Percentiles rank a stretch among this genome's conserved stretches.
These are phyloP conservation scores for Epichloe brachyelytri DNA, from an alignment of 2,329 filamentous ascomycete species.

Conservation along the genomic window DNA sequence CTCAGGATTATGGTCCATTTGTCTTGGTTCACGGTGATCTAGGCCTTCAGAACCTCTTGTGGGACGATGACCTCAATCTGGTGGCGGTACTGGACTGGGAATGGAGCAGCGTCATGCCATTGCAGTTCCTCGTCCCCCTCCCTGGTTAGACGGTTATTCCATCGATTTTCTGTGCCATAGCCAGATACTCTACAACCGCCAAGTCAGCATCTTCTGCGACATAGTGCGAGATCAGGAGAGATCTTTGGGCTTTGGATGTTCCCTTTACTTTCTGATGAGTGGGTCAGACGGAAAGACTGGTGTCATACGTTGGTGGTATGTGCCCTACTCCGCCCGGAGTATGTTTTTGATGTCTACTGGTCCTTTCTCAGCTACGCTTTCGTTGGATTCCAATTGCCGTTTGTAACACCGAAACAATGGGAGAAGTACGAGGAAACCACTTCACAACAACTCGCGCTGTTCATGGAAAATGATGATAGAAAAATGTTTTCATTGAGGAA, in stretches of 20 bases:
- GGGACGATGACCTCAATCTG: constrained; percentile 8
- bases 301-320: background rate
- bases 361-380: background rate
- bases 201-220: background rate
- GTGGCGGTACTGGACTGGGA: constrained; percentile 10
- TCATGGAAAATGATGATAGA: background rate
- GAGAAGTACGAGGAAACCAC: background rate
- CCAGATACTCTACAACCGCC: background rate
- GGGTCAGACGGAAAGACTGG: background rate
- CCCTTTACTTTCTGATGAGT: background rate
- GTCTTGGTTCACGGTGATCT: constrained; percentile 15
- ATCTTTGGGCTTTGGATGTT: background rate
- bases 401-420: background rate
- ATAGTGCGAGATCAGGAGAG: background rate
- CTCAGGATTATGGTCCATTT: constrained; percentile 10
- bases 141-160: constrained; percentile 2
- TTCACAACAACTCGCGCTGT: background rate
- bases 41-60: constrained; percentile 10
- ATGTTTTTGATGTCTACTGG: background rate
- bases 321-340: background rate
- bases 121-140: constrained; percentile 9
- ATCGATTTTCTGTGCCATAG: background rate
- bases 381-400: background rate
- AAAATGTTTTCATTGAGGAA: background rate
- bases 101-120: constrained; percentile 11